Evolutionary conservation across 2,329 filamentous ascomycete species (phyloP).

Genomic region (Aspergillus fumigatiaffinis): DNA sequence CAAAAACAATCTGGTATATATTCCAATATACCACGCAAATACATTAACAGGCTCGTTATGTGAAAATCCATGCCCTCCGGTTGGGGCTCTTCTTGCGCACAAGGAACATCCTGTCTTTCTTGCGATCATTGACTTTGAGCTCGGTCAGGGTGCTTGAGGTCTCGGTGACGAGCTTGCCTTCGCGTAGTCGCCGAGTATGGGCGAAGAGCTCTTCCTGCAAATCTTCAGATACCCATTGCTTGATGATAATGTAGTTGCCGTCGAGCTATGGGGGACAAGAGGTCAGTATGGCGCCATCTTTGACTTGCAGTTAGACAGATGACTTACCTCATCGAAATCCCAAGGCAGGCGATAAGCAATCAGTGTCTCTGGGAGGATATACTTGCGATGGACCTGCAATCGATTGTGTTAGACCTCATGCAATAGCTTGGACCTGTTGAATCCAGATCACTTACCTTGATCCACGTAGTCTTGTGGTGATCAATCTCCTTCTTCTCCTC

Average conservation of each 20-base stretch:
- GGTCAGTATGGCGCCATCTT: neutral
- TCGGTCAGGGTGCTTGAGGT: constrained; percentile 37
- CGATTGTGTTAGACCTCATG: constrained; percentile 2
- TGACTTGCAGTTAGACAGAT: neutral
- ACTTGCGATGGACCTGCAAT: constrained; percentile 42
- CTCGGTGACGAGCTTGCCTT: constrained; percentile 42
- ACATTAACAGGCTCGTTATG: constrained; percentile 14
- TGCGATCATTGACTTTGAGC: constrained; percentile 39
- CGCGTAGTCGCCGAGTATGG: constrained; percentile 64
- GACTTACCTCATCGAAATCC: constrained; percentile 46
- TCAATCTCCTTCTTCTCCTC: constrained; percentile 15
- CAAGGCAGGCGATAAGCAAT: constrained; percentile 44
- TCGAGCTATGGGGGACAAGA: constrained; percentile 43
- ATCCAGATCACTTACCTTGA: constrained; percentile 34
- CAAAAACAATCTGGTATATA: constrained; percentile 1
- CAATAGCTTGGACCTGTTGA: neutral
- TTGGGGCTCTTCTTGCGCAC: constrained; percentile 44
- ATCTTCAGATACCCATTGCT: constrained; percentile 66
- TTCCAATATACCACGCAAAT: neutral
- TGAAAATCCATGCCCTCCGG: constrained; percentile 32
- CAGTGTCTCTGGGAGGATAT: constrained; percentile 45
- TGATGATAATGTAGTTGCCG: constrained; percentile 67
- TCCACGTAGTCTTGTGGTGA: constrained; percentile 35
- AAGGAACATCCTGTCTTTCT: constrained; percentile 44
- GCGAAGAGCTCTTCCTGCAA: constrained; percentile 70